Evolutionary conservation across 352 stramenopile species (phyloP), one percentile per base, ranked within the genome.

Genomic region (Pythium guiyangense): DNA sequence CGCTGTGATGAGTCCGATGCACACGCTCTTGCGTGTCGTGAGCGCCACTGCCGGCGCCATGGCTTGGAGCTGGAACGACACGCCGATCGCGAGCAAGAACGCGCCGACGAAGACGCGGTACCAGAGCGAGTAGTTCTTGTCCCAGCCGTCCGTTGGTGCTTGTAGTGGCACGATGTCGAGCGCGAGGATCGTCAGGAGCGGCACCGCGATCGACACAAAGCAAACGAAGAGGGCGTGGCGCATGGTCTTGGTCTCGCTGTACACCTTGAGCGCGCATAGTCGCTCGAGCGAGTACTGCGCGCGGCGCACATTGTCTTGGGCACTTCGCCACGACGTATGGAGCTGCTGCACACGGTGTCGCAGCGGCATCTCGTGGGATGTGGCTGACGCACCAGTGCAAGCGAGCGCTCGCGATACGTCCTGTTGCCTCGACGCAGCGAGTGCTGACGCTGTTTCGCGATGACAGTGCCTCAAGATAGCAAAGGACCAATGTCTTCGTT

Each of bases 141-240:
- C 27, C 42, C 45, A 54, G 9, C 56, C 56, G 6, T 18, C 37
- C 2, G 6, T 20, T 3, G 60, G 54, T 20, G 46, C 43, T 17
- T 59, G 34, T 43, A 48, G 14, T 37, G 31, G 63, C 42, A 39
- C 53, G 26, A 25, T 4, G 14, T 52, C 50, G 40, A 60, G 49
- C 10, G 22, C 37, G 0, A 71, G n/a, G 11, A 59, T 39, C 31
- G 34, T 27, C 14, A 35, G 2, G 6, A 59, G 42, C 29, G 52
- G 20, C 2, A 35, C 18, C 10, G 45, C 15, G 11, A 29, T 39
- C 18, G 65, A 57, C 2, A 64, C 45, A 3, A 54, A 52, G 26
- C 62, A 67, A 17, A 63, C 49, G 49, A 57, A 49, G 22, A 56
- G 54, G 47, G 58, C 54, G 40, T 58, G 22, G 1, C 27, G 29